phyloP scores from a whole-genome alignment of 2,329 filamentous ascomycete genomes.

The Acrodontium crateriforme region DNA sequence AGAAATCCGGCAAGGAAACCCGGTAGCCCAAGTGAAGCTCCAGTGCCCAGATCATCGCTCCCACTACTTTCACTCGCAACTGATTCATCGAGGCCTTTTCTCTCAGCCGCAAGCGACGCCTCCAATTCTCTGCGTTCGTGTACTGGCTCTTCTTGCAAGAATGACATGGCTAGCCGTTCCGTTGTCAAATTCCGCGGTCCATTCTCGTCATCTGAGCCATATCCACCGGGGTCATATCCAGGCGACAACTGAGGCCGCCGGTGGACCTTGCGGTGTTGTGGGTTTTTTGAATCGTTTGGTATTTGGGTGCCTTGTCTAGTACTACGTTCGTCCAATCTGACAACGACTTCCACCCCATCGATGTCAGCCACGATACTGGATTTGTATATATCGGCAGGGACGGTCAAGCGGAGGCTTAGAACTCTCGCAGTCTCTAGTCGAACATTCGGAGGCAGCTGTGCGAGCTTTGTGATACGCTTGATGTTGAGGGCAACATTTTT shows the following conservation, averaged over 20 bases:
- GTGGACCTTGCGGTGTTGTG: constrained; percentile 22
- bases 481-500: constrained; percentile 71
- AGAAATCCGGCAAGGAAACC: constrained; percentile 57
- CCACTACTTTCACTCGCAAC: constrained; percentile 41
- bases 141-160: constrained; percentile 56
- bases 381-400: constrained; percentile 78
- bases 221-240: constrained; percentile 11
- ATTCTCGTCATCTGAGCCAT: constrained; percentile 28
- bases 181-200: too few species aligned
- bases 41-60: constrained; percentile 51
- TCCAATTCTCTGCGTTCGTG: constrained; percentile 55
- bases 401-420: constrained; percentile 60
- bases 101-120: constrained; percentile 48
- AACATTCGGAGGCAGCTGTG: constrained; percentile 56
- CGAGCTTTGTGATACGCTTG: constrained; percentile 29
- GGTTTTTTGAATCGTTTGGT: constrained; percentile 11
- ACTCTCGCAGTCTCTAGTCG: constrained; percentile 62
- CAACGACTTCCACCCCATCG: constrained; percentile 61
- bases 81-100: constrained; percentile 45
- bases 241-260: constrained; percentile 21
- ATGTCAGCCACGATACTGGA: constrained; percentile 72
- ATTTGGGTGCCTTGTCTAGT: constrained; percentile 17
- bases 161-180: constrained; percentile 62
- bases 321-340: constrained; percentile 11
- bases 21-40: constrained; percentile 54